Base-by-base conservation (phyloP, 768 basidiomycete genomes). In the Solioccasus polychromus region DNA sequence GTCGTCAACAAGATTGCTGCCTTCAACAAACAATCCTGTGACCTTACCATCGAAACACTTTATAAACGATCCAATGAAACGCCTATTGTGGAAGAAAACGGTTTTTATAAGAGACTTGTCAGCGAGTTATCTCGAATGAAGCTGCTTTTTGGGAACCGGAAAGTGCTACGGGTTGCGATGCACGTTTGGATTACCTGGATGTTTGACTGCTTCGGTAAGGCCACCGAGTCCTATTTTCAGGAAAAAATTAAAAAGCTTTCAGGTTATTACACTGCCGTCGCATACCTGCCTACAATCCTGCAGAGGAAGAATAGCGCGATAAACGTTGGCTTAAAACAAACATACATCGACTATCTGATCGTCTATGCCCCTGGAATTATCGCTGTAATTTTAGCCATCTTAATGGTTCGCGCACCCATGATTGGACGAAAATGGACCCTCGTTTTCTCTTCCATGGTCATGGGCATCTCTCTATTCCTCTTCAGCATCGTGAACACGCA, bases 81-180 rank as follows among this genome's bases (percentile, higher is more conserved):
- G 0, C 48, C 45, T 3, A 9, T 29, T 4, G 14, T 7, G 5
- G 29, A 47, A 35, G 11, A 25, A 24, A 30, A 1, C 0, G 17
- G n/a, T 2, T 31, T 55, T 29, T 26, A 35, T 0, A 36, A 41
- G 38, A 14, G 49, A 20, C 0, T 43, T 4, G 7, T 40, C 17
- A 45, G 24, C 18, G 53, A 56, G 24, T 3, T 51, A 7, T 45
- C 38, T 22, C 40, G 55, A n/a, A 17, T 51, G 18, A 48, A 35
- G n/a, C 15, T 52, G 18, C 31, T 56, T 31, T 56, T 55, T 25
- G 46, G 38, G 17, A 55, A n/a, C 36, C 35, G 50, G 55, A 46
- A 37, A 22, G 36, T 45, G 35, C 7, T n/a, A 18, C 50, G 53
- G 6, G 11, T 52, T 9, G 39, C 50, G 3, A 25, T 48, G n/a